Evolutionary conservation across 1,284 basidiomycete species (phyloP).

Genomic region (Papiliotrema flavescens): DNA sequence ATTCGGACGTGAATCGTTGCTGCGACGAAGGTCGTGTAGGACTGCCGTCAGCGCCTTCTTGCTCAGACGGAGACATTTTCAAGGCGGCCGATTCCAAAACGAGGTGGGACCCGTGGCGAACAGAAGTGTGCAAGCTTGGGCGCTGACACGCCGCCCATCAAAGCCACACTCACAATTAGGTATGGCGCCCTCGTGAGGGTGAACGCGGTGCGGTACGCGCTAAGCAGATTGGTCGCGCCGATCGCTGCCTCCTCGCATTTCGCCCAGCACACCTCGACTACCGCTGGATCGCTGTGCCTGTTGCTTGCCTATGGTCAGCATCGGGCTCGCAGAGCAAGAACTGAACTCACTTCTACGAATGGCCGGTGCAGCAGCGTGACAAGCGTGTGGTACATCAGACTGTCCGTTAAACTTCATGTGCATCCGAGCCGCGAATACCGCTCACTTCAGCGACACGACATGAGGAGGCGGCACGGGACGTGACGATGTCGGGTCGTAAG

Average conservation of each 20-base stretch:
- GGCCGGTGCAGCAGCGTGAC: conserved; percentile 38
- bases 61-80: too few relatives aligned
- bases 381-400: conserved; percentile 33
- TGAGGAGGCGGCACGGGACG: conserved; percentile 27
- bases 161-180: conserved; percentile 21
- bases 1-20: conserved; percentile 38
- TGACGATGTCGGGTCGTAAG: conserved; percentile 15
- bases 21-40: conserved; percentile 38
- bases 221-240: conserved; percentile 24
- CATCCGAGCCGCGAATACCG: not conserved
- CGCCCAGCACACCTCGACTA: conserved; percentile 24
- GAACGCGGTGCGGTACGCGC: conserved; percentile 28
- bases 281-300: conserved; percentile 6
- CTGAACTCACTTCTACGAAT: conserved; percentile 28
- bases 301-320: not conserved
- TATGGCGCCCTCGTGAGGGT: conserved; percentile 36
- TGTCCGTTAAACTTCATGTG: not conserved
- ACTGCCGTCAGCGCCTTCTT: too few relatives aligned
- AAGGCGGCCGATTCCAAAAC: too few relatives aligned
- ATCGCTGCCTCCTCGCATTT: conserved; percentile 32
- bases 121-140: too few relatives aligned
- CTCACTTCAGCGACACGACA: conserved; percentile 34
- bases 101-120: too few relatives aligned
- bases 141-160: too few relatives aligned
- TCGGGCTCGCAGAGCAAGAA: not conserved